A percentile compares a stretch with the other conserved stretches of the same genome.
Conservation (phyloP, 108 stramenopile genomes). For the Phaeodactylum tricornutum region DNA sequence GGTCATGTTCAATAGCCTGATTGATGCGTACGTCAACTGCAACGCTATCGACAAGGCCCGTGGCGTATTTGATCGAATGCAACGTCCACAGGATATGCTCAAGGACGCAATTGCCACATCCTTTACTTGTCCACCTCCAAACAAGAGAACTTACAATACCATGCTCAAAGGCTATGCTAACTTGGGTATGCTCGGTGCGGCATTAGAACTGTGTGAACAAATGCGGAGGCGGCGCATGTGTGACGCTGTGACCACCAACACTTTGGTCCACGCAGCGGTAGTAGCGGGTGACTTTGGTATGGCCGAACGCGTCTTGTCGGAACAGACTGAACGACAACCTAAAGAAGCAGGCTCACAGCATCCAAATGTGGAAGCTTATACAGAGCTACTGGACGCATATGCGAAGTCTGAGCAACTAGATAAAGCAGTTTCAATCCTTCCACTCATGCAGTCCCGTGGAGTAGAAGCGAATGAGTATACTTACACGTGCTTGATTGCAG, state of each 20-base stretch:
- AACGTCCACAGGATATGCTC: background rate
- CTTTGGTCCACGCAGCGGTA: slow-evolving; percentile 65
- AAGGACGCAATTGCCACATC: background rate
- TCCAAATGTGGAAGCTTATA: slow-evolving; percentile 82
- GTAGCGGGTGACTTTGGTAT: slow-evolving; percentile 40
- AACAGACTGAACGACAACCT: slow-evolving; percentile 27
- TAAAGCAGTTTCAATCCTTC: slow-evolving; percentile 36
- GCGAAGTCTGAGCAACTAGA: slow-evolving; percentile 50
- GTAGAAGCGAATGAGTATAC: slow-evolving; percentile 67
- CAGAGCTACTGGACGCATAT: slow-evolving; percentile 62
- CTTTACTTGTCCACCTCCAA: slow-evolving; percentile 53
- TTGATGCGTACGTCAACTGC: slow-evolving; percentile 79
- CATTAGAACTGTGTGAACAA: slow-evolving; percentile 30
- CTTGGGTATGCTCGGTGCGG: slow-evolving; percentile 25
- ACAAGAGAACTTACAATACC: slow-evolving; percentile 64
- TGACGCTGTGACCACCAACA: slow-evolving; percentile 78
- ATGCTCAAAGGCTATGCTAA: slow-evolving; percentile 67
- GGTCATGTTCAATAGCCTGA: slow-evolving; percentile 56
- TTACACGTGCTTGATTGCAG: slow-evolving; percentile 66
- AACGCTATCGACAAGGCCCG: slow-evolving; percentile 38
- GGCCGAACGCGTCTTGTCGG: slow-evolving; percentile 44
- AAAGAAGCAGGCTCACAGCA: slow-evolving; percentile 14
- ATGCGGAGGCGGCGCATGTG: slow-evolving; percentile 38
- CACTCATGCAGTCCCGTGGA: slow-evolving; percentile 42
- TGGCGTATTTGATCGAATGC: slow-evolving; percentile 36